Base-by-base conservation (phyloP, 1,284 basidiomycete genomes). In the Xerocomus amazonicus region DNA sequence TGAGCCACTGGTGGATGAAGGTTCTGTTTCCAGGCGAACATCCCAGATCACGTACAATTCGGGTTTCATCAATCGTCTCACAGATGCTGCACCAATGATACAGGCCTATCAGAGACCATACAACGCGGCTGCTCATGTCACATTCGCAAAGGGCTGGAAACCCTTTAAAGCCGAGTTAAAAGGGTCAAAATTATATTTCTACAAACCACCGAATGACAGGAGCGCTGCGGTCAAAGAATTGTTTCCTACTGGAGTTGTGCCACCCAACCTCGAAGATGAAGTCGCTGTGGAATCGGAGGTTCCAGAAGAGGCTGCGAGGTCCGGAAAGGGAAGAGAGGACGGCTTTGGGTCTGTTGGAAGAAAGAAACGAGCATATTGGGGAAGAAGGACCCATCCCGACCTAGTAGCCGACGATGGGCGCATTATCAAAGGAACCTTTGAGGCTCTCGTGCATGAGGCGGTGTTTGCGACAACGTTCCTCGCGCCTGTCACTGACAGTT, bases 111-210 rank as follows among this genome's bases (percentile, higher is more conserved):
- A 63, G 45, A 56, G 58, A 60, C 46, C 66, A 60, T 57, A 64
- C 37, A 66, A 47, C 32, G 45, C 64, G 6, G 56, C 54, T 14
- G 45, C 56, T 9, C 67, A 69, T 40, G 53, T 66, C 28, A 44
- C 71, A 3, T 66, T 80, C 4, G 66, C 77, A 0, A 89, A 85
- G 61, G 81, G 80, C 0, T 92, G 90, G 88, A 92, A 92, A 63
- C 79, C 87, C 6, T 90, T 80, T 71, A 91, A 91, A 68, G 75
- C 85, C 34, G 83, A 90, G 54, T 69, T 92, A 16, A 86, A 88
- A 59, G 90, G 89, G 3, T 81, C 84, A 12, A 92, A 92, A 64
- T 59, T 92, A 45, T 84, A 87, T 63, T 87, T 92, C 57, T 90
- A 87, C 64, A 92, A 92, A 60, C 81, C 87, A 0, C 87, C 90